Conservation (phyloP, 1,284 basidiomycete species). For the Trametes versicolor region DNA sequence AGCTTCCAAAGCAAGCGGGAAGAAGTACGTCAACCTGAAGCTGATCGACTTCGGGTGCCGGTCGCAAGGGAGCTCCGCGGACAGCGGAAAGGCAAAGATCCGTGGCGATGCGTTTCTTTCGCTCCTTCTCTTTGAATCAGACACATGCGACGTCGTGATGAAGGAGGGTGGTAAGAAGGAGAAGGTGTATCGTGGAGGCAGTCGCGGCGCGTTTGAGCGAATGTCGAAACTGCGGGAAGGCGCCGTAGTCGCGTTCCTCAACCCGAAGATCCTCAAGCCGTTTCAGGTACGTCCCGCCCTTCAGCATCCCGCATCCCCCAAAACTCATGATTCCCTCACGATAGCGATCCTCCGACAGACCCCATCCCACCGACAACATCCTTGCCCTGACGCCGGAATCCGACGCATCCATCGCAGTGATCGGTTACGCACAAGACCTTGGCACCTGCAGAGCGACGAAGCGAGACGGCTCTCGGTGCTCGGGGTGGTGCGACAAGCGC, state of each 20-base stretch:
- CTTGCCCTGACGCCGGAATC: conserved; percentile 90
- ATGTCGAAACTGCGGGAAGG: conserved; percentile 89
- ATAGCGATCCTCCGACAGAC: conserved; percentile 63
- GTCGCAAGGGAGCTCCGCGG: conserved; percentile 57
- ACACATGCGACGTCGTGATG: conserved; percentile 66
- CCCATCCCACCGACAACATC: conserved; percentile 83
- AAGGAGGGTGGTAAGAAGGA: conserved; percentile 59
- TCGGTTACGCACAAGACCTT: conserved; percentile 89
- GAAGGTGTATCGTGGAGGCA: conserved; percentile 87
- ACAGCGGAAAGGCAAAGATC: conserved; percentile 62
- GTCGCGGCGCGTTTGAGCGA: conserved; percentile 91
- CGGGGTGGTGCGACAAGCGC: conserved; percentile 88
- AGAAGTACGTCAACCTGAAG: conserved; percentile 90
- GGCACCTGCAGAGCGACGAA: conserved; percentile 83
- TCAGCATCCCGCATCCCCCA: neutral
- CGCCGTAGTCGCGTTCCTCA: conserved; percentile 89
- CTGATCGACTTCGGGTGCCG: conserved; percentile 84
- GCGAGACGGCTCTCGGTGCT: conserved; percentile 84
- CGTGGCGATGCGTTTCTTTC: conserved; percentile 87
- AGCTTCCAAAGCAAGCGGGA: conserved; percentile 59
- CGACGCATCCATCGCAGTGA: conserved; percentile 80
- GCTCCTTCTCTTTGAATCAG: conserved; percentile 90
- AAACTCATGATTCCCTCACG: conserved; percentile 1
- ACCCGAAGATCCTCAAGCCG: conserved; percentile 88
- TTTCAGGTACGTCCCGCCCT: conserved; percentile 66